phyloP scores from a whole-genome alignment of 208 protist genomes.

The Acanthamoeba royreba region DNA sequence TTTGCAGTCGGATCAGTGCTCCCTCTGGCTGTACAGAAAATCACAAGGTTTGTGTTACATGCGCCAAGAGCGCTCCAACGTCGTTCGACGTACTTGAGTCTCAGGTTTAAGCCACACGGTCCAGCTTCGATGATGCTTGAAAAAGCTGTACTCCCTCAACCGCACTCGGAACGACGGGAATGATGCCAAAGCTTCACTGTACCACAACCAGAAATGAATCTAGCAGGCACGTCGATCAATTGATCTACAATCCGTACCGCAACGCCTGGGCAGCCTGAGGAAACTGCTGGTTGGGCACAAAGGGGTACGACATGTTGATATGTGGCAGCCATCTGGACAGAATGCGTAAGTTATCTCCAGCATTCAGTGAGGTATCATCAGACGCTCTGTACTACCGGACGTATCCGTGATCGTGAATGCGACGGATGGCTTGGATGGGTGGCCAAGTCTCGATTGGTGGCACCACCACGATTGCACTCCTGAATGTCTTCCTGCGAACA shows the following conservation, averaged over 20 bases:
- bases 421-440: background rate
- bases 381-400: too few relatives aligned
- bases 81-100: background rate
- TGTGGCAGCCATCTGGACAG: background rate
- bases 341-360: too few relatives aligned
- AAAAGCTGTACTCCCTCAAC: background rate
- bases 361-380: too few relatives aligned
- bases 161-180: background rate
- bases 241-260: too few relatives aligned
- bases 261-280: background rate
- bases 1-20: conserved; percentile 31
- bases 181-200: background rate
- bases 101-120: background rate
- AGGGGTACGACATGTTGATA: background rate
- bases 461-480: background rate
- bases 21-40: background rate
- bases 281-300: background rate
- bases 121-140: background rate
- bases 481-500: background rate
- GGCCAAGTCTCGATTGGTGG: background rate
- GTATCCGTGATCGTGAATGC: background rate
- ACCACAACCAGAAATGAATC: too few relatives aligned
- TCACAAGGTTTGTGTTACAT: too few relatives aligned
- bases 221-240: too few relatives aligned
- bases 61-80: too few relatives aligned